Conservation (phyloP, 1,139 yeast species). For the Debaryomyces sp. region DNA sequence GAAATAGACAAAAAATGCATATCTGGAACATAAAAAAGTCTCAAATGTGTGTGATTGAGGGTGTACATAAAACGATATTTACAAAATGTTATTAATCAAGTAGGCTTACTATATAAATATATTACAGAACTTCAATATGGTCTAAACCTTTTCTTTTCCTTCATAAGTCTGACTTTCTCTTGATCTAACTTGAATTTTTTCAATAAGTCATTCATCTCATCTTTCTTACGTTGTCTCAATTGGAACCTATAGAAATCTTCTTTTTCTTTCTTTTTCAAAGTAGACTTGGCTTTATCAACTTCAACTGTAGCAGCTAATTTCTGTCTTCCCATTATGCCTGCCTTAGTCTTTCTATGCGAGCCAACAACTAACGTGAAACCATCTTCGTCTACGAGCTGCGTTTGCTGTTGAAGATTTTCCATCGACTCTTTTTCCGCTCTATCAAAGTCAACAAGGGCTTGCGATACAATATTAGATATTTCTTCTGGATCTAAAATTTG, state of each 20-base stretch:
- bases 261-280: conserved; percentile 78
- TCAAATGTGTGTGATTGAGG: conserved; percentile 3
- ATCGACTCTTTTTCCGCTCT: conserved; percentile 67
- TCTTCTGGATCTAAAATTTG: conserved; percentile 47
- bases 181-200: conserved; percentile 88
- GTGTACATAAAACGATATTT: not conserved
- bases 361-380: conserved; percentile 93
- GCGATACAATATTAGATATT: conserved; percentile 57
- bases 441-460: conserved; percentile 68
- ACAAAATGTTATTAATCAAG: conserved; percentile 5
- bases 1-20: not conserved
- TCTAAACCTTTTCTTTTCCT: conserved; percentile 77
- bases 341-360: conserved; percentile 77
- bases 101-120: conserved; percentile 4
- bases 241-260: conserved; percentile 95
- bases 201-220: conserved; percentile 85
- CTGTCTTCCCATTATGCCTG: conserved; percentile 62
- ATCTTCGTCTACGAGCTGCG: conserved; percentile 80
- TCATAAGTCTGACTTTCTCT: conserved; percentile 76
- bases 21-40: not conserved
- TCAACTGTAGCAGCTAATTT: conserved; percentile 48
- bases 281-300: conserved; percentile 47
- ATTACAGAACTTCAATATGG: conserved; percentile 58
- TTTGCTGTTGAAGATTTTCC: conserved; percentile 57
- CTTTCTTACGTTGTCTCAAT: conserved; percentile 88